Evolutionary conservation across 164 flowering plant species (phyloP).

Genomic region (Piper betle): DNA sequence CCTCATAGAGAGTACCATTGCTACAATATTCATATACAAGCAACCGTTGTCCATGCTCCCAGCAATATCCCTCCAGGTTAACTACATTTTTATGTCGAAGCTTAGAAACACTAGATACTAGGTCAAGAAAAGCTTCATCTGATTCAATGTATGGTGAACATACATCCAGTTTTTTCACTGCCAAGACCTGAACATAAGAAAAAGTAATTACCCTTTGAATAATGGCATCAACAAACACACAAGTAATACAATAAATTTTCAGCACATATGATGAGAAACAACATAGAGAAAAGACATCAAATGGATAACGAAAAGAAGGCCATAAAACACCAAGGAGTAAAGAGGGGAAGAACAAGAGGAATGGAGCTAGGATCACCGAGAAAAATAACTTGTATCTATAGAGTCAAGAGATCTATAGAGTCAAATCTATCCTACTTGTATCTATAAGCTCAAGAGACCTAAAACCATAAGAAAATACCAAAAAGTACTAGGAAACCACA

Average conservation of each 20-base stretch:
- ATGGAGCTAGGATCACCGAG: too few species aligned
- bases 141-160: conserved; percentile 33
- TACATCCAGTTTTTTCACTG: conserved; percentile 69
- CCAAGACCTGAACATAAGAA: conserved; percentile 41
- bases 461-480: neutral
- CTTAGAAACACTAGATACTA: conserved; percentile 53
- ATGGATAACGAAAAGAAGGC: too few species aligned
- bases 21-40: conserved; percentile 75
- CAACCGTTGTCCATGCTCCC: conserved; percentile 75
- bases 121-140: conserved; percentile 66
- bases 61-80: conserved; percentile 86
- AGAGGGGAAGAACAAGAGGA: too few species aligned
- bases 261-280: too few species aligned
- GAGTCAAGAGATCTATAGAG: too few species aligned
- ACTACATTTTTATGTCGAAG: conserved; percentile 79
- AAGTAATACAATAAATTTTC: neutral
- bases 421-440: too few species aligned
- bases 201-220: too few species aligned
- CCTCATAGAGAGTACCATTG: conserved; percentile 75
- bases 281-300: too few species aligned
- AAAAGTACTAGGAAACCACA: too few species aligned
- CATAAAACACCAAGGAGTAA: too few species aligned
- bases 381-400: too few species aligned
- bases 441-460: neutral
- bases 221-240: conserved; percentile 1